Evolutionary conservation across 176 grass and related monocot genomes (phyloP), one percentile per base, ranked within the genome.

Genomic region (Carex myosuroides): DNA sequence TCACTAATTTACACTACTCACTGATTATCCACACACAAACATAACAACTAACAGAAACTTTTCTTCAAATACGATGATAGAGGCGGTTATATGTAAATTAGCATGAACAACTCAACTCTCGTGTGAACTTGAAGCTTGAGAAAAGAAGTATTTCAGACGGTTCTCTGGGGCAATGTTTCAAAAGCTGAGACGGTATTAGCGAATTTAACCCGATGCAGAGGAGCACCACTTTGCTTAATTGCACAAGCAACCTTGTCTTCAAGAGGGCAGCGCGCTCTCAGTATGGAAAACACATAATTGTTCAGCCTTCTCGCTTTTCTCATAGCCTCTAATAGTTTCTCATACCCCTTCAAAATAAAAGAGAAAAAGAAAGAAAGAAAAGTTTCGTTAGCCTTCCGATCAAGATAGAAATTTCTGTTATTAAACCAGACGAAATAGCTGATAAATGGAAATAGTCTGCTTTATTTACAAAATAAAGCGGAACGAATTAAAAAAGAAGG

Each of bases 261-360:
- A 0, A 98, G 95, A 67, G 95, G 96, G 39, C 96, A 98, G 18
- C 96, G 93, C 2, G 96, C 93, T 82, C 91, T 93, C 84, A 98
- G 21, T 89, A 98, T 98, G 85, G 89, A 95, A 85, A 95, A 95
- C 48, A 98, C 93, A 80, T 95, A 90, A 70, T 93, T 98, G 74
- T 98, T 98, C 32, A 98, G 84, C 83, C 96, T 95, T 85, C 96
- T 95, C 3, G 92, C 91, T 79, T 98, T 98, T 89, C 90, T 98
- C 92, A 98, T 92, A 1, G 96, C 92, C 91, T 98, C 96, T 79
- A 98, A 85, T 44, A 98, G 89, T 67, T 66, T 85, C 83, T 98
- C 96, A 55, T 93, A 92, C 32, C 91, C 91, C 96, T 98, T 86
- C 54, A 60, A 60, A 52, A 74, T 17, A 76, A 84, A 73, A 71